Evolutionary conservation across 2,329 filamentous ascomycete genomes (phyloP), one percentile per base, ranked within the genome.

Genomic region (Eurotiales sp.): DNA sequence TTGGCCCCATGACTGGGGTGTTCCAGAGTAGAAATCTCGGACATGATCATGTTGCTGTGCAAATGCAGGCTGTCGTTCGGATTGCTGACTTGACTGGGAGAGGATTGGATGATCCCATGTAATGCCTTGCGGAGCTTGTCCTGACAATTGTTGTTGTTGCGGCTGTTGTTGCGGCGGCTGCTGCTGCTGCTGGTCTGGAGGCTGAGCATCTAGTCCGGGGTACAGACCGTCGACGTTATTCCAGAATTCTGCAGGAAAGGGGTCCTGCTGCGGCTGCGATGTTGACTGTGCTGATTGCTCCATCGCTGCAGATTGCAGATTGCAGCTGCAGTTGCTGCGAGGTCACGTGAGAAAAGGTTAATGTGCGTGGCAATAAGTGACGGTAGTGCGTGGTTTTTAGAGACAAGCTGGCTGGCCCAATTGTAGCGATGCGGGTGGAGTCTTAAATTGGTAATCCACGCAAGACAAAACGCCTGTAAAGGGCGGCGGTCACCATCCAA

Each of bases 181-280:
- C 42, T 61, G 63, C 37, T 64, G 63, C 29, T 54, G 52, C 30
- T n/a, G n/a, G n/a, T 63, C 61, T 37, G 60, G 65, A 34, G 64
- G 63, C 29, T 61, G 54, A 12, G 57, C 50, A 44, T 62, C 58
- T 3, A 59, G 40, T 8, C 56, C 42, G 4, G 55, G 23, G 51
- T 68, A 72, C 32, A 71, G 50, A 6, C 64, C 46, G 42, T 68
- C 68, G 44, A 72, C 59, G 12, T 54, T 60, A 51, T 59, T 61
- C 70, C 70, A 73, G 55, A 67, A 72, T n/a, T 70, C 69, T 8
- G 63, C 47, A 15, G 61, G 57, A 14, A 70, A 56, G 46, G 64
- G 48, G 37, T 64, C 61, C 43, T 63, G 61, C 37, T 44, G 39
- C 23, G 48, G 51, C 3, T 32, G 32, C 27, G 39, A 14, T 27